Base-by-base conservation (phyloP, 2,329 filamentous ascomycete species). In the Trichoderma koningiopsis region DNA sequence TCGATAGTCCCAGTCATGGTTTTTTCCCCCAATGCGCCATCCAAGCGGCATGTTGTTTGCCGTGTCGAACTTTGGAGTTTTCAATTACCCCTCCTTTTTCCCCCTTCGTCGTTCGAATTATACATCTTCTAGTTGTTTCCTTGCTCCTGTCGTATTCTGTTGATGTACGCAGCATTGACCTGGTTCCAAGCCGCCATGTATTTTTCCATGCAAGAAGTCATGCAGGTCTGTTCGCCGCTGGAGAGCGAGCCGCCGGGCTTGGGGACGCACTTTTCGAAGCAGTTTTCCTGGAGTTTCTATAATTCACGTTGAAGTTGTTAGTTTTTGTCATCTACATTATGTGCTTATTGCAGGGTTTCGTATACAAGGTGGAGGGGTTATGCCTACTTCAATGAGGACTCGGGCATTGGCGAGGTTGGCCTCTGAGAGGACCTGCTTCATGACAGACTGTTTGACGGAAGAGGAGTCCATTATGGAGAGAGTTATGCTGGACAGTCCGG, bases 121-220 rank as follows among this genome's bases (percentile, higher is more conserved):
- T 29, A 27, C 4, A 13, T 14, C 19, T 35, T 40, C 43, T 68
- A 70, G 43, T 69, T 64, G 52, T 79, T 80, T 68, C 72, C 75
- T 68, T 82, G 82, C 82, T 90, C 89, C 73, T 85, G 84, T 79
- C 90, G 88, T 80, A 89, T 80, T 74, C 87, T 85, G 72, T 81
- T 80, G 76, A 93, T 87, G 79, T 93, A 93, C 52, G 89, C 85
- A 59, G 84, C 80, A 82, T 89, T 91, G 76, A 92, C 89, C 72
- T 86, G 83, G 81, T 94, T 94, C 92, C 92, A 95, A 13, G 91
- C 87, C 37, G 85, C 82, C 85, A 94, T 92, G 84, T 94, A 95
- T 81, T 94, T 94, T 76, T 94, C 91, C 88, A 94, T 92, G 83
- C 92, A 95, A 71, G 86, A 84, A 24, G 87, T 92, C 76, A 92